Percentiles rank a stretch among this genome's conserved stretches.
Evolutionary conservation across 176 grass and related monocot species (phyloP).

Genomic region (Carex parvula): DNA sequence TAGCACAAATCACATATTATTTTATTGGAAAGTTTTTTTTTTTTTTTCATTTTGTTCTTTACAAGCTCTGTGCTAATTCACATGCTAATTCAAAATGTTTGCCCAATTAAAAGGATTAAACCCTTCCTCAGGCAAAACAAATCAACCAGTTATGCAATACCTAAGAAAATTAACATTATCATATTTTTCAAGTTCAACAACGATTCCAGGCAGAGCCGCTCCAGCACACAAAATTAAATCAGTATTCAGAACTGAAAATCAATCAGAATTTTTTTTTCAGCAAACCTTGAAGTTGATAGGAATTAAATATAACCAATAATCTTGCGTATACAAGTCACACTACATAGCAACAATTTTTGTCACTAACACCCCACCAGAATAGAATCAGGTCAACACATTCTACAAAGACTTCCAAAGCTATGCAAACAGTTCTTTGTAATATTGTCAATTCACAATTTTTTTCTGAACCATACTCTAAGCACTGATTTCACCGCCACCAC

Average conservation of each 20-base stretch:
- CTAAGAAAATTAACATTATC: neutral
- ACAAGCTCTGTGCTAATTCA: neutral
- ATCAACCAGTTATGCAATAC: neutral
- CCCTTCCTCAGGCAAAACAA: neutral
- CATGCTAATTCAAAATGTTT: neutral
- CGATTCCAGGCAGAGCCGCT: neutral
- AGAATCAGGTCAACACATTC: neutral
- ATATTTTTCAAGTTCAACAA: neutral
- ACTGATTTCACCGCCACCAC: conserved; percentile 29
- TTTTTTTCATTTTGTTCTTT: neutral
- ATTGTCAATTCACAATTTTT: neutral
- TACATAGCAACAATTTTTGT: neutral
- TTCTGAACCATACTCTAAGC: neutral
- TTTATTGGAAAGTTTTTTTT: neutral
- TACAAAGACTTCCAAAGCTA: neutral
- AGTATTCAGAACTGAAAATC: neutral
- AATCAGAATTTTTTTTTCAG: neutral
- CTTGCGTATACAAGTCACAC: neutral
- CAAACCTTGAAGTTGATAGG: neutral
- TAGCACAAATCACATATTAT: neutral
- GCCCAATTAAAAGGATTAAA: neutral
- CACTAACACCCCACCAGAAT: neutral
- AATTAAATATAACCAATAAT: neutral
- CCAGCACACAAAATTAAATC: neutral
- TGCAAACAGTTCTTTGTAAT: neutral